These are phyloP conservation scores for Fraxinus velutina DNA, from an alignment of 305 asterid species.

Conservation along the genomic window DNA sequence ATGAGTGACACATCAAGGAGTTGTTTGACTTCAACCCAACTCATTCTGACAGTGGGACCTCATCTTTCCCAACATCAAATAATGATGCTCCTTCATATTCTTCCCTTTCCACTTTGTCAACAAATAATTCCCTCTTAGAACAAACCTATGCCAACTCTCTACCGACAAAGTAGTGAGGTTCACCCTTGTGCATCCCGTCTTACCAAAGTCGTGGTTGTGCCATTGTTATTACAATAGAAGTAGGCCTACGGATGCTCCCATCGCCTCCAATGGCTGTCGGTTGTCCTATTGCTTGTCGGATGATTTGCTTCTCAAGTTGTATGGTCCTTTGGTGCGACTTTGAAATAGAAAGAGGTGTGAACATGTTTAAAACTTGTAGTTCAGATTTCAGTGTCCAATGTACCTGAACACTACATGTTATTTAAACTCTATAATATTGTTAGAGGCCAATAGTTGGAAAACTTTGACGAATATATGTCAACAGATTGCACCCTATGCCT, in stretches of 20 bases:
- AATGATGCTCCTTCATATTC: background rate
- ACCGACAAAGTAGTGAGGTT: background rate
- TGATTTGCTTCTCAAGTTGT: background rate
- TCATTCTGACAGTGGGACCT: background rate
- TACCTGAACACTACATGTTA: background rate
- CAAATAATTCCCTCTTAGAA: background rate
- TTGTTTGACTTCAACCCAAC: background rate
- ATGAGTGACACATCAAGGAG: background rate
- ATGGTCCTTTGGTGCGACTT: background rate
- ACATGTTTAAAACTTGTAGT: background rate
- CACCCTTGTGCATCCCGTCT: background rate
- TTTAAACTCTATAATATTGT: background rate
- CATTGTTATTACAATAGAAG: background rate
- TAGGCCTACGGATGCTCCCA: background rate
- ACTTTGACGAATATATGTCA: background rate
- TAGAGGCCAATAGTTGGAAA: background rate
- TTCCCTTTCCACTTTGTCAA: background rate
- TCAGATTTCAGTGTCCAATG: background rate
- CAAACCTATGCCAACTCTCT: background rate
- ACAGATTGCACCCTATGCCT: background rate
- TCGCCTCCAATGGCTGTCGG: background rate
- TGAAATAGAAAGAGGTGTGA: background rate
- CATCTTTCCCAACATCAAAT: background rate
- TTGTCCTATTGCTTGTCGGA: background rate
- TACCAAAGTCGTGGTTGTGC: background rate